Base-by-base conservation (phyloP, 176 grass and related monocot species). In the Bolboschoenus planiculmis region DNA sequence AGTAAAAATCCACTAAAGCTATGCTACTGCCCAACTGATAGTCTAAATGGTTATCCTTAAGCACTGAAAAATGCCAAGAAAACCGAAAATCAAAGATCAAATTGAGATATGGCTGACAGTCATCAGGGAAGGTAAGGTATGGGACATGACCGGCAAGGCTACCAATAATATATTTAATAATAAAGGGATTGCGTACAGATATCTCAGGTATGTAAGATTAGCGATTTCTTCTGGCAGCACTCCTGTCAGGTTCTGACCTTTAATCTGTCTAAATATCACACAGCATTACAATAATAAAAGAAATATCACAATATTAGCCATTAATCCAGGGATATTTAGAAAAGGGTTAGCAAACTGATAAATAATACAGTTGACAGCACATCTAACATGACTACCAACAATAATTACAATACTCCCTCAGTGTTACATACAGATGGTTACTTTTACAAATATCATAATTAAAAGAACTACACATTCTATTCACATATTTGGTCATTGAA, bases 131-230 rank as follows among this genome's bases (percentile, higher is more conserved):
- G 46, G 27, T 77, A 24, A 53, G 46, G 27, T 77, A 51, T 14
- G 18, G 44, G 71, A 76, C 71, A 51, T 2, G 13, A 4, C 42
- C 44, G 14, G 44, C 10, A 76, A 16, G 43, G 43, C 1, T 76
- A 77, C 27, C 46, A 43, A 81, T 4, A 58, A 66, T 46, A 18
- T 59, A 66, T 83, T 10, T 77, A 51, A 33, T 33, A 77, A 13
- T 77, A 44, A 51, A 77, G 43, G 15, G 46, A 33, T 9, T 43
- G 87, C 92, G 72, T 94, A 94, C 87, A 94, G 92, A 88, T 92
- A 18, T 87, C 5, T 86, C 36, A 94, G 84, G 79, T 91, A 88
- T 63, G 92, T 90, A 86, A 94, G 92, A 71, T 92, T 94, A 53
- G 50, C 86, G 33, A 88, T 53, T 90, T 94, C 87, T 39, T 90